Percentiles rank a stretch among this genome's conserved stretches.
These are phyloP conservation scores for Aureobasidium mangrovei DNA, from an alignment of 2,329 filamentous ascomycete genomes.

Conservation along the genomic window DNA sequence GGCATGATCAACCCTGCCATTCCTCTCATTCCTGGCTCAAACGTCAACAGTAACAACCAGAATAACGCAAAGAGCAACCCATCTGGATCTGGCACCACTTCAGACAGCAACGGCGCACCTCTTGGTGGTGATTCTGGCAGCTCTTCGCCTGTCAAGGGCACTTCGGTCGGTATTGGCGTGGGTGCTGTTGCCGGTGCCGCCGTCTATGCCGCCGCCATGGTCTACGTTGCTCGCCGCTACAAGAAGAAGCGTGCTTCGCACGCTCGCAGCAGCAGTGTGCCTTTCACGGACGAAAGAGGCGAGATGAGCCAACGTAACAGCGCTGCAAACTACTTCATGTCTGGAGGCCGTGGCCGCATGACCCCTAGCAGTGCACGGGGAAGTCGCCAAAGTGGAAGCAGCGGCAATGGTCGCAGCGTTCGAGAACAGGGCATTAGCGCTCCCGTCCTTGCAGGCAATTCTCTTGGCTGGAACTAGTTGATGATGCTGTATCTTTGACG, in stretches of 20 bases:
- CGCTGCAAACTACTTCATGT: slow-evolving; percentile 50
- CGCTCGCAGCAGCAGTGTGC: slow-evolving; percentile 66
- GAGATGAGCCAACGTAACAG: slow-evolving; percentile 34
- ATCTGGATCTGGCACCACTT: slow-evolving; percentile 24
- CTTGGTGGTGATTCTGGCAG: slow-evolving; percentile 42
- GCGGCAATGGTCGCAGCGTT: slow-evolving; percentile 44
- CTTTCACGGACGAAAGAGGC: slow-evolving; percentile 54
- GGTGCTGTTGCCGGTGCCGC: slow-evolving; percentile 70
- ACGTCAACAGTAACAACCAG: slow-evolving; percentile 34
- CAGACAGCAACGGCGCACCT: slow-evolving; percentile 40
- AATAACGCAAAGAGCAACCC: slow-evolving; percentile 33
- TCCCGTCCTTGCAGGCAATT: slow-evolving; percentile 88
- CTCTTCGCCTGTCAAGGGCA: slow-evolving; percentile 52
- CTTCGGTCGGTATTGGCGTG: slow-evolving; percentile 61
- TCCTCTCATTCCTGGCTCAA: slow-evolving; percentile 49
- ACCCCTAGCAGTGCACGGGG: slow-evolving; percentile 31
- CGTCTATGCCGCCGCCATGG: slow-evolving; percentile 91
- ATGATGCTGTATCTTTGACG: slow-evolving; percentile 6
- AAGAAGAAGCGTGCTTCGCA: slow-evolving; percentile 60
- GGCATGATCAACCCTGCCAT: slow-evolving; percentile 77
- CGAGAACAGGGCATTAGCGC: slow-evolving; percentile 72
- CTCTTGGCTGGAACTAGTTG: slow-evolving; percentile 81
- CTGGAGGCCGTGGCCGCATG: slow-evolving; percentile 48
- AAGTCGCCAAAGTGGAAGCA: slow-evolving; percentile 32
- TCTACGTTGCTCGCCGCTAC: slow-evolving; percentile 82